A percentile compares a stretch with the other conserved stretches of the same genome.
These are phyloP conservation scores for Orbilia quercus DNA, from an alignment of 2,329 filamentous ascomycete species.

Conservation along the genomic window DNA sequence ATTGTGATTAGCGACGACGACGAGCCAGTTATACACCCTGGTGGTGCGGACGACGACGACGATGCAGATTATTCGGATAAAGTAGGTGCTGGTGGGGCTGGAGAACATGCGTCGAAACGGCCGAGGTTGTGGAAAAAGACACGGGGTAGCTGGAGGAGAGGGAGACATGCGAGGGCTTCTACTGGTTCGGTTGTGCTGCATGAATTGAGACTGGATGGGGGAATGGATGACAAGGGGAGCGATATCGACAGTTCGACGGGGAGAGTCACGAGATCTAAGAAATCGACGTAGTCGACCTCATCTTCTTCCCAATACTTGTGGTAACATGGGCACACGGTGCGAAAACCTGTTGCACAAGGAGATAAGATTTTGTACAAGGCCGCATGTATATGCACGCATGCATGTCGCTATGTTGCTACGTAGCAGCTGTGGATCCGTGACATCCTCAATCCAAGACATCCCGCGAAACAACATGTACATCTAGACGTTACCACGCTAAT, in stretches of 20 bases:
- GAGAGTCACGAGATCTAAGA: slow-evolving; percentile 45
- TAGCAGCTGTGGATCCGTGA: no score
- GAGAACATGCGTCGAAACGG: slow-evolving; percentile 32
- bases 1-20: slow-evolving; percentile 48
- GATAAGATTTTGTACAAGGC: not conserved
- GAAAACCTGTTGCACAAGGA: slow-evolving; percentile 24
- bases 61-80: slow-evolving; percentile 16
- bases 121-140: slow-evolving; percentile 28
- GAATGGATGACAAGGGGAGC: slow-evolving; percentile 9
- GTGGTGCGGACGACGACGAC: slow-evolving; percentile 13
- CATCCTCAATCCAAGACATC: not conserved
- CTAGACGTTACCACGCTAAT: not conserved
- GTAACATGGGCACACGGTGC: not conserved
- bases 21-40: not conserved
- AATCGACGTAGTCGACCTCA: slow-evolving; percentile 11
- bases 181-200: slow-evolving; percentile 17
- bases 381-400: no score
- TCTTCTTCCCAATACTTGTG: not conserved
- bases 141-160: slow-evolving; percentile 8
- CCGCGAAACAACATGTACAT: not conserved
- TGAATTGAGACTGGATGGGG: slow-evolving; percentile 23
- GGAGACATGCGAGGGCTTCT: slow-evolving; percentile 8
- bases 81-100: not conserved
- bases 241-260: slow-evolving; percentile 25
- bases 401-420: no score